Percentiles rank a stretch among this genome's conserved stretches.
Evolutionary conservation across 1,139 yeast species (phyloP).

Genomic region (Arxiozyma slooffiae): DNA sequence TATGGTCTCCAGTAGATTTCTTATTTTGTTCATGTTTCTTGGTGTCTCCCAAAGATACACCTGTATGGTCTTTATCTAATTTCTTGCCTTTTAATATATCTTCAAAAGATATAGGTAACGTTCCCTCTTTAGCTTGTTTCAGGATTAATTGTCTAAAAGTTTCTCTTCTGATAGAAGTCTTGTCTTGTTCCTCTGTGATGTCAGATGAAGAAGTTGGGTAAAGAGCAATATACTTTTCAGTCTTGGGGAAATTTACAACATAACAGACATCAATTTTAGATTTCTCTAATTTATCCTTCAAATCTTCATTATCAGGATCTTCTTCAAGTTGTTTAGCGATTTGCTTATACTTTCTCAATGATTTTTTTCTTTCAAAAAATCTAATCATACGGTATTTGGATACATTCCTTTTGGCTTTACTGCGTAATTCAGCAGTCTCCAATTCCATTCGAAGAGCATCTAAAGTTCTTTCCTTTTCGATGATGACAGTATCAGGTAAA

Average conservation of each 20-base stretch:
- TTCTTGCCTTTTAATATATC: conserved; percentile 46
- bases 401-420: conserved; percentile 50
- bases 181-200: conserved; percentile 9
- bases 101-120: conserved; percentile 48
- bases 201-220: conserved; percentile 39
- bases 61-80: conserved; percentile 21
- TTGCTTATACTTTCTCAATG: conserved; percentile 61
- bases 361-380: conserved; percentile 86
- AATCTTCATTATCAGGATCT: conserved; percentile 29
- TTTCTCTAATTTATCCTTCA: conserved; percentile 45
- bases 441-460: conserved; percentile 63
- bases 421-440: conserved; percentile 41
- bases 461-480: conserved; percentile 80
- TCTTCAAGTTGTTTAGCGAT: conserved; percentile 38
- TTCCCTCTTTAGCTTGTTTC: conserved; percentile 40
- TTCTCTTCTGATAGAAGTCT: conserved; percentile 42
- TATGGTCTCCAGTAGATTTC: conserved; percentile 4
- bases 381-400: conserved; percentile 88
- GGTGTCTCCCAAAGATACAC: conserved; percentile 16
- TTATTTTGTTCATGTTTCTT: conserved; percentile 6
- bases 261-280: conserved; percentile 69
- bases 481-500: conserved; percentile 64
- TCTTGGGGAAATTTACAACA: conserved; percentile 65
- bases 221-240: conserved; percentile 71
- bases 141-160: conserved; percentile 45